These are phyloP conservation scores for Chrysosporium keratinophilum DNA, from an alignment of 2,329 filamentous ascomycete genomes.

Conservation along the genomic window DNA sequence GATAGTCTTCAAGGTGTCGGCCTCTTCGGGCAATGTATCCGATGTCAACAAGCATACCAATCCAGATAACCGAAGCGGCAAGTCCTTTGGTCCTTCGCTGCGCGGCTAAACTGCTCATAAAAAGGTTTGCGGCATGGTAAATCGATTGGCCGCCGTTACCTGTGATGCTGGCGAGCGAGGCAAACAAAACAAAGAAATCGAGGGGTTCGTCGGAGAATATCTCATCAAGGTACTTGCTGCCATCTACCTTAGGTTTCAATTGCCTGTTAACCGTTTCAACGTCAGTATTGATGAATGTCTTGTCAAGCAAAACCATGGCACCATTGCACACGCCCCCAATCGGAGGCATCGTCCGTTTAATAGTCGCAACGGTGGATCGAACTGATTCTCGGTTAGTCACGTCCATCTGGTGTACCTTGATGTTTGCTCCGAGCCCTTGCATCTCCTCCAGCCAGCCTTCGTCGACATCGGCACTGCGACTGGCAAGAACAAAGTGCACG, in stretches of 20 bases:
- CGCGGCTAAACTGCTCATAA: constrained; percentile 29
- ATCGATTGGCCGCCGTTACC: constrained; percentile 16
- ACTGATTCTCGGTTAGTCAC: constrained; percentile 15
- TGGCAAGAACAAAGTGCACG: constrained; percentile 14
- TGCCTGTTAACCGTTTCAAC: constrained; percentile 24
- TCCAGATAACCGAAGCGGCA: constrained; percentile 3
- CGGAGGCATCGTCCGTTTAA: constrained; percentile 20
- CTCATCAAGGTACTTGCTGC: constrained; percentile 23
- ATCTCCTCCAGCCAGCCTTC: background rate
- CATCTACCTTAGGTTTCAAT: constrained; percentile 33
- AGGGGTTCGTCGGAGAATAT: constrained; percentile 21
- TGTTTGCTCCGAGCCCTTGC: constrained; percentile 12
- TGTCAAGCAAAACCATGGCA: constrained; percentile 38
- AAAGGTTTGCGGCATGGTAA: constrained; percentile 22
- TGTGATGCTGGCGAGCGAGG: constrained; percentile 10
- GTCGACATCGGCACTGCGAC: constrained; percentile 14
- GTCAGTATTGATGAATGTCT: constrained; percentile 25
- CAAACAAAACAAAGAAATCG: constrained; percentile 16
- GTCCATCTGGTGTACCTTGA: constrained; percentile 14
- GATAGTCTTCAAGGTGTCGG: background rate
- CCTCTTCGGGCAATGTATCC: constrained; percentile 12
- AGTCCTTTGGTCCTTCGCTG: constrained; percentile 2
- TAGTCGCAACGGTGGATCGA: constrained; percentile 1
- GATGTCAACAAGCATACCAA: background rate
- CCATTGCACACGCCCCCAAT: constrained; percentile 33